A percentile compares a stretch with the other conserved stretches of the same genome.
These are phyloP conservation scores for Neofusicoccum laricinum DNA, from an alignment of 2,329 filamentous ascomycete species.

Conservation along the genomic window DNA sequence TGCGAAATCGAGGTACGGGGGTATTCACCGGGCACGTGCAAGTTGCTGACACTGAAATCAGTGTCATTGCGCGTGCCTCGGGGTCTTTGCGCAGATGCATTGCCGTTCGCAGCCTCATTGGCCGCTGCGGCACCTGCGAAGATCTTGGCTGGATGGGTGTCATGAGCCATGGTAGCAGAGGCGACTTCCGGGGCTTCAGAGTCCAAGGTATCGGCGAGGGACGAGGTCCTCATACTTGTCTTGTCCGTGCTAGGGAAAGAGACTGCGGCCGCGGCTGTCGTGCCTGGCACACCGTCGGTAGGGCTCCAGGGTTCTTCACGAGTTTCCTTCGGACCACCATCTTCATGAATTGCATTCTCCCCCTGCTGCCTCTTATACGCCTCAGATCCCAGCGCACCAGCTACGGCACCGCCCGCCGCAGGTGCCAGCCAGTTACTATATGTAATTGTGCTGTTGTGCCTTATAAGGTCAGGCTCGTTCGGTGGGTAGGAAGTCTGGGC, in stretches of 20 bases:
- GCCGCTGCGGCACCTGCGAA: constrained; percentile 1
- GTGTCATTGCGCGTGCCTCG: constrained; percentile 48
- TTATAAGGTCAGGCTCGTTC: constrained; percentile 19
- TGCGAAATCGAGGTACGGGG: constrained; percentile 34
- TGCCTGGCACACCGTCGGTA: background rate
- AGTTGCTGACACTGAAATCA: constrained; percentile 55
- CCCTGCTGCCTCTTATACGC: constrained; percentile 28
- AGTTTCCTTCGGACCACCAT: background rate
- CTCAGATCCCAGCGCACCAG: constrained; percentile 40
- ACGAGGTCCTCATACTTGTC: constrained; percentile 6
- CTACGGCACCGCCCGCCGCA: constrained; percentile 42
- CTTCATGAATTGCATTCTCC: constrained; percentile 22
- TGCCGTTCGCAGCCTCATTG: constrained; percentile 2
- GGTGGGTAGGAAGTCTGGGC: constrained; percentile 10
- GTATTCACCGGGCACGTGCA: constrained; percentile 69
- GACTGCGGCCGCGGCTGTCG: background rate
- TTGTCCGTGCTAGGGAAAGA: constrained; percentile 1
- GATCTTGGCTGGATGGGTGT: background rate
- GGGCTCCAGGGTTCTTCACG: background rate
- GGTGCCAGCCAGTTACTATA: constrained; percentile 57
- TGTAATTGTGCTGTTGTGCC: constrained; percentile 41
- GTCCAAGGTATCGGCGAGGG: constrained; percentile 3
- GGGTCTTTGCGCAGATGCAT: constrained; percentile 23
- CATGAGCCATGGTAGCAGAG: background rate
- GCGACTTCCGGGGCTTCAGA: background rate